Evolutionary conservation across 441 rosid species (phyloP).

Genomic region (Theobroma grandiflorum): DNA sequence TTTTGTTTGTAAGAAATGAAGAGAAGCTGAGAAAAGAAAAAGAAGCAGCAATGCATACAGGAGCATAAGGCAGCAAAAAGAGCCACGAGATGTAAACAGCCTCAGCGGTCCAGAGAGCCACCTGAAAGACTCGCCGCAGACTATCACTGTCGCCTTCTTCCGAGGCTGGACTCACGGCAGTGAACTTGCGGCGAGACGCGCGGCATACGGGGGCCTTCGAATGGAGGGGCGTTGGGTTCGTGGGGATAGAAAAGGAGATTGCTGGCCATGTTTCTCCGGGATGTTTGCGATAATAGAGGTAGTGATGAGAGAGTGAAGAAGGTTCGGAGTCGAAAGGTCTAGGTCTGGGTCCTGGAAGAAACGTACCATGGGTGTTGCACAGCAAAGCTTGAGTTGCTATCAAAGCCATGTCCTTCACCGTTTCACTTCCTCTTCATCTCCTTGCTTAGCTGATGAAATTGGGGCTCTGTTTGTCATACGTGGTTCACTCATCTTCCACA

Average conservation of each 20-base stretch:
- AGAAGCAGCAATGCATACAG: slow-evolving; percentile 49
- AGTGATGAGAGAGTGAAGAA: slow-evolving; percentile 4
- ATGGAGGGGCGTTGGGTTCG: slow-evolving; percentile 15
- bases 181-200: slow-evolving; percentile 57
- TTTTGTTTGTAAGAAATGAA: neutral
- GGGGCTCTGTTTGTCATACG: slow-evolving; percentile 14
- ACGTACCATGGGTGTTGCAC: slow-evolving; percentile 8
- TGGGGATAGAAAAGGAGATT: slow-evolving; percentile 7
- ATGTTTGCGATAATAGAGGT: neutral
- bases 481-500: slow-evolving; percentile 22
- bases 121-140: slow-evolving; percentile 46
- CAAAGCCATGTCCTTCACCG: slow-evolving; percentile 36
- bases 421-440: slow-evolving; percentile 19
- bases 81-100: slow-evolving; percentile 90
- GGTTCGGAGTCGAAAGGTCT: slow-evolving; percentile 21
- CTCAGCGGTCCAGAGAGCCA: slow-evolving; percentile 71
- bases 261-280: slow-evolving; percentile 29
- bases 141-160: slow-evolving; percentile 39
- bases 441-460: neutral
- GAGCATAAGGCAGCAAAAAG: slow-evolving; percentile 90
- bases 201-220: slow-evolving; percentile 37
- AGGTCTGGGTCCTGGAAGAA: neutral
- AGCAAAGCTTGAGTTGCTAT: slow-evolving; percentile 37
- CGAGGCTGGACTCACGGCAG: slow-evolving; percentile 29
- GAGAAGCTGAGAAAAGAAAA: neutral